These are phyloP conservation scores for Pichia sorboxylosa DNA, from an alignment of 1,139 yeast genomes.

Conservation along the genomic window DNA sequence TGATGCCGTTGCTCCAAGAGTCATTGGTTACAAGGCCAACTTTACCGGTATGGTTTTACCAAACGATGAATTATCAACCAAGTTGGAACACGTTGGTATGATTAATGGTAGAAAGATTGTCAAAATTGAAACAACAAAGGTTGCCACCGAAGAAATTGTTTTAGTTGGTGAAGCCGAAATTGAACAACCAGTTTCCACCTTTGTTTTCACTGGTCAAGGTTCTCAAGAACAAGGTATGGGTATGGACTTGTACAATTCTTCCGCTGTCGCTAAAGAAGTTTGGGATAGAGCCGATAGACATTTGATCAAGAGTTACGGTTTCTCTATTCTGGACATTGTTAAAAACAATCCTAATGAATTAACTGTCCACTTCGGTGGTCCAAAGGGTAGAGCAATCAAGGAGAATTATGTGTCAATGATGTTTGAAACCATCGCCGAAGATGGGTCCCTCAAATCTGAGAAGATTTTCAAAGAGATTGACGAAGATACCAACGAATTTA, in stretches of 20 bases:
- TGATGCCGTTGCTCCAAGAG: slow-evolving; percentile 89
- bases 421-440: slow-evolving; percentile 86
- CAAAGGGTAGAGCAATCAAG: slow-evolving; percentile 89
- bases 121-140: slow-evolving; percentile 80
- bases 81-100: slow-evolving; percentile 95
- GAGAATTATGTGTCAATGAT: slow-evolving; percentile 94
- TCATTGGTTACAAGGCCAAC: slow-evolving; percentile 82
- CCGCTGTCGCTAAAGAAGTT: slow-evolving; percentile 85
- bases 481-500: slow-evolving; percentile 68
- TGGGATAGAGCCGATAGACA: slow-evolving; percentile 98
- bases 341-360: slow-evolving; percentile 91
- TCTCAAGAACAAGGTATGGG: slow-evolving; percentile 99
- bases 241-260: slow-evolving; percentile 89
- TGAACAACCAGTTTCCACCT: slow-evolving; percentile 94
- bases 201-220: slow-evolving; percentile 98
- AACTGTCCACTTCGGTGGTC: slow-evolving; percentile 95
- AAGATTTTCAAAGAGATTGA: slow-evolving; percentile 90
- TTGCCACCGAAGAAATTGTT: slow-evolving; percentile 66
- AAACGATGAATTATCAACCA: slow-evolving; percentile 78
- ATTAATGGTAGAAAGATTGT: slow-evolving; percentile 96
- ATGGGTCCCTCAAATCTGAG: slow-evolving; percentile 78
- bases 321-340: slow-evolving; percentile 91
- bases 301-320: slow-evolving; percentile 87
- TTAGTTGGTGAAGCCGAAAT: slow-evolving; percentile 94
- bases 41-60: slow-evolving; percentile 98